Evolutionary conservation across 495 filamentous ascomycete species (phyloP), one percentile per base, ranked within the genome.

Genomic region (Penicillium tannophilum): DNA sequence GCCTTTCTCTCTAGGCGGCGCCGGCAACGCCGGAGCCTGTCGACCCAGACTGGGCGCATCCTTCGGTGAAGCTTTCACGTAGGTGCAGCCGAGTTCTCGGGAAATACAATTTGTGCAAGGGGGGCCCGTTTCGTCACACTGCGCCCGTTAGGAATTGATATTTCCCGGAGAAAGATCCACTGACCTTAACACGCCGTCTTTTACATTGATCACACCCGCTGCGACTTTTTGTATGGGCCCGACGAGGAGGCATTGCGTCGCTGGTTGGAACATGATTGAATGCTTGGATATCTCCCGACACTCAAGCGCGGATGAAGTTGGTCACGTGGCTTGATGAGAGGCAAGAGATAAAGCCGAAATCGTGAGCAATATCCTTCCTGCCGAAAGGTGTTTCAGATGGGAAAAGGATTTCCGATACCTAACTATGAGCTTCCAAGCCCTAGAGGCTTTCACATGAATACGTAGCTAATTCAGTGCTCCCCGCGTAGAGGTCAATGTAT

Each of bases 101-200:
- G 74, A 72, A 26, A 67, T 68, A 58, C 77, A 80, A 60, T 77
- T 77, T 41, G 75, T 67, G 57, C 77, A 80, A 26, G 74, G 76
- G 16, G 77, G 75, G 16, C 74, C 74, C 63, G 67, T 63, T 63
- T 80, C 75, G 58, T 79, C 76, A 60, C 77, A 81, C 78, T 81
- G 49, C 24, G 19, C 19, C 54, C 16, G 60, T 69, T 39, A 66
- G 64, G 60, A 30, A 23, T 17, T 28, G 8, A 9, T 11, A 48
- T 30, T 31, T 14, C 16, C 11, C 19, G 14, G 12, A n/a, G 11
- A 48, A 7, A 4, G 12, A n/a, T 31, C 26, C 24, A 48, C 46
- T 31, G 14, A 48, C 46, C 24, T 48, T 48, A 12, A 48, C 46
- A n/a, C 46, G 46, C 9, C 46, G 46, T 11, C 24, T 48, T 31